Conservation (phyloP, 305 asterid genomes). For the Petunia hybrid region DNA sequence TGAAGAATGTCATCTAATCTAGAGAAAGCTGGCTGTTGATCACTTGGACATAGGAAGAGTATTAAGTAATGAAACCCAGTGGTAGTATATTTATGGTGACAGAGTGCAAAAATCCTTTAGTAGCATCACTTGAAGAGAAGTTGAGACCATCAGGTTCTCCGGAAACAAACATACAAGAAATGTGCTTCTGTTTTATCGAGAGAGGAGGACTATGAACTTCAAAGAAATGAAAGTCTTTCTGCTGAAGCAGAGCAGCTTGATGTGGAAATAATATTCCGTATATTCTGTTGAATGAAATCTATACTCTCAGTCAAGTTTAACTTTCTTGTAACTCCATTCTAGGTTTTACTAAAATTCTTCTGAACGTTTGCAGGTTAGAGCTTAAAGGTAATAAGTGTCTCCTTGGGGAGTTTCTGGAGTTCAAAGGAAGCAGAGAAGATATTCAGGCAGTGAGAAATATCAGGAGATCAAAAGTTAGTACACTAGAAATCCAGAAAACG, state of each 20-base stretch:
- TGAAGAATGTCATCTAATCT: not conserved
- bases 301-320: not conserved
- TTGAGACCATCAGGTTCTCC: not conserved
- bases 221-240: not conserved
- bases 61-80: not conserved
- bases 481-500: conserved; percentile 61
- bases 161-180: not conserved
- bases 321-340: no score
- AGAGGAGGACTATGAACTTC: not conserved
- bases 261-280: not conserved
- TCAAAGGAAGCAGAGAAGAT: conserved; percentile 81
- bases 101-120: not conserved
- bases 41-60: not conserved
- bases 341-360: conserved; percentile 16
- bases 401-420: conserved; percentile 84
- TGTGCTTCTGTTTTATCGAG: not conserved
- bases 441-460: conserved; percentile 65
- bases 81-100: not conserved
- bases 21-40: not conserved
- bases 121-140: not conserved
- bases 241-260: not conserved
- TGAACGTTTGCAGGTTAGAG: conserved; percentile 67
- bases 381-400: conserved; percentile 65
- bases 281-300: not conserved
- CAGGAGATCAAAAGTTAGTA: conserved; percentile 88